Evolutionary conservation across 495 filamentous ascomycete species (phyloP).

Genomic region (Penicillium robsamsonii): DNA sequence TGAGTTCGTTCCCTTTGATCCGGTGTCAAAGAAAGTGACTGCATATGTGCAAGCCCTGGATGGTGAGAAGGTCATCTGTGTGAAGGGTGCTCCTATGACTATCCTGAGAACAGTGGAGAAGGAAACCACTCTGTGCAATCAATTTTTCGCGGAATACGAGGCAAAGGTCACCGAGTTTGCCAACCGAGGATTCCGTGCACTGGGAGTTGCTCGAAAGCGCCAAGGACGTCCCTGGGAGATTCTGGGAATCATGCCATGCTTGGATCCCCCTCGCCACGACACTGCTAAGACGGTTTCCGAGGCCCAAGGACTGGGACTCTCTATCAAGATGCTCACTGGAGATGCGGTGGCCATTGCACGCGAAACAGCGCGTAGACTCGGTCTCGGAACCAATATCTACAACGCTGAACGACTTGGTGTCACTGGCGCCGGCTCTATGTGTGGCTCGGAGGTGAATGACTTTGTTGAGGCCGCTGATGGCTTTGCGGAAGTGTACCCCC

Average conservation of each 20-base stretch:
- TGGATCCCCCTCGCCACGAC: constrained; percentile 86
- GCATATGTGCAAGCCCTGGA: constrained; percentile 78
- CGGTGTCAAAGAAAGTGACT: constrained; percentile 89
- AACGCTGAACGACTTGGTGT: constrained; percentile 84
- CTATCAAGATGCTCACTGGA: constrained; percentile 96
- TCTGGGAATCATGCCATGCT: constrained; percentile 91
- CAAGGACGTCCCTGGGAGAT: constrained; percentile 79
- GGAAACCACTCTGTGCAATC: constrained; percentile 65
- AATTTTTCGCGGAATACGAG: constrained; percentile 77
- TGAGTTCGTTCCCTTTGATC: constrained; percentile 86
- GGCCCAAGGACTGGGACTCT: constrained; percentile 81
- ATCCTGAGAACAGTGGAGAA: constrained; percentile 81
- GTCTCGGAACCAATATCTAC: constrained; percentile 91
- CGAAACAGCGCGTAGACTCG: constrained; percentile 85
- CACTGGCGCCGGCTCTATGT: constrained; percentile 84
- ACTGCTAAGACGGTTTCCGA: constrained; percentile 88
- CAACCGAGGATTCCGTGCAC: constrained; percentile 85
- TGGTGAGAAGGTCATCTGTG: constrained; percentile 78
- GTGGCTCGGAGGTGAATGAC: constrained; percentile 88
- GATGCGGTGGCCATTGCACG: constrained; percentile 91
- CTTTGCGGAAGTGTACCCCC: constrained; percentile 91
- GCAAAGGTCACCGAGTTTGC: constrained; percentile 89
- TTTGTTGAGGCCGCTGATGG: constrained; percentile 95
- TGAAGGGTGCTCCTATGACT: constrained; percentile 87
- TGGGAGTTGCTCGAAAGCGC: constrained; percentile 86